Conservation (phyloP, 2,329 filamentous ascomycete species). For the Microdochium nivale region DNA sequence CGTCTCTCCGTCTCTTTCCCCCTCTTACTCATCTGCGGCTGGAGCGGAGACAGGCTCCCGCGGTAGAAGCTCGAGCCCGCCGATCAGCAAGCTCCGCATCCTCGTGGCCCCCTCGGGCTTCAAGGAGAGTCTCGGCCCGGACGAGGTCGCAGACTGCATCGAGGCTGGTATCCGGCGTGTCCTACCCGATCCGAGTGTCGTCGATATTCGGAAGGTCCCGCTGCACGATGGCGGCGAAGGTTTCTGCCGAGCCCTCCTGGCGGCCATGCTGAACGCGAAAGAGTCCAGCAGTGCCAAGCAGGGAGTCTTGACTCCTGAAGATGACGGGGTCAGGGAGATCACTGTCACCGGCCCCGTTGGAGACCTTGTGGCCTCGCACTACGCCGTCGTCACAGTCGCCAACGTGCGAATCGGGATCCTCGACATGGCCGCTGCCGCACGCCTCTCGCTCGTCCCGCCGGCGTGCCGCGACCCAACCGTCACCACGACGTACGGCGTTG, state of each 20-base stretch:
- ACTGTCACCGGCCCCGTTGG: slow-evolving; percentile 35
- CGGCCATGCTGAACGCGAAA: slow-evolving; percentile 2
- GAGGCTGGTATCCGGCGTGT: slow-evolving; percentile 36
- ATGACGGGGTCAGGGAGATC: slow-evolving; percentile 27
- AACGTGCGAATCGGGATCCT: slow-evolving; percentile 31
- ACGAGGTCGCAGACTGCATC: slow-evolving; percentile 40
- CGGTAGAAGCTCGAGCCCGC: background rate
- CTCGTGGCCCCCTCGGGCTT: slow-evolving; percentile 44
- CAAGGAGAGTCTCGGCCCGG: slow-evolving; percentile 41
- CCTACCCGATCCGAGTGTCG: slow-evolving; percentile 23
- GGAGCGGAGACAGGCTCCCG: no score
- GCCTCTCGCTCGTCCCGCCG: slow-evolving; percentile 37
- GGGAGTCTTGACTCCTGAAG: slow-evolving; percentile 24
- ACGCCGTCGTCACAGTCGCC: slow-evolving; percentile 29
- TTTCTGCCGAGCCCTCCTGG: slow-evolving; percentile 36
- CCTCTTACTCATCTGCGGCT: no score
- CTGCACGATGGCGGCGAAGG: slow-evolving; percentile 45
- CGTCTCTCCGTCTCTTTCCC: no score
- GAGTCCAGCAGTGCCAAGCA: background rate
- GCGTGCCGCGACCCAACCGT: slow-evolving; percentile 32
- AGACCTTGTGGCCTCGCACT: slow-evolving; percentile 30
- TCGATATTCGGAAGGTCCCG: slow-evolving; percentile 33
- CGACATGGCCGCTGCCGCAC: slow-evolving; percentile 45
- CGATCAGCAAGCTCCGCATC: slow-evolving; percentile 14
- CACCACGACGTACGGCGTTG: slow-evolving; percentile 43